Evolutionary conservation across 345 rosid species (phyloP), one percentile per base, ranked within the genome.

Genomic region (Sisymbrium irio): DNA sequence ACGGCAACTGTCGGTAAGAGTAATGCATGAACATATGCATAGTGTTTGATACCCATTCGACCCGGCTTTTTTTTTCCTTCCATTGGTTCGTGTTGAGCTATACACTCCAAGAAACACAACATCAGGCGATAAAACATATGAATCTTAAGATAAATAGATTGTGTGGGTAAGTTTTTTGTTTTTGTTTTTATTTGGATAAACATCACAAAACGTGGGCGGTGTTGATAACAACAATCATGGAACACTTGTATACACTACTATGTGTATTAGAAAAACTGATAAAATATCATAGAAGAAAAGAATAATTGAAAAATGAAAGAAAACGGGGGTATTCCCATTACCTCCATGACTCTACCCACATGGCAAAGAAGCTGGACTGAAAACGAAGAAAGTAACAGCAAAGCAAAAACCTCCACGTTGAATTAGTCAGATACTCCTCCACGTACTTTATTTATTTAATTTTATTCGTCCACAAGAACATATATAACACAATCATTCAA

Each of bases 301-400:
- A 17, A 54, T 27, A 25, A 55, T 9, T 4, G 1, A 5, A 40
- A 27, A 22, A 39, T 36, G 6, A 6, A 7, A 46, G 18, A 59
- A 25, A 62, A 62, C 19, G 54, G 63, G 39, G 61, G 25, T 4
- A 33, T 41, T 58, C 67, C 67, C 65, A 74, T 74, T 65, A 65
- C 51, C 20, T 56, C 78, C 78, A 74, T 74, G 66, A 74, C 50
- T 25, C 37, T 4, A 32, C 27, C 67, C 72, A 74, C 67, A 73
- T 74, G 78, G 25, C 58, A 36, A 36, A 66, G 60, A 47, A 54
- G 53, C 67, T 74, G 44, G 72, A 74, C 58, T 66, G 67, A 27
- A 65, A 73, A 64, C 47, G 60, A 65, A 74, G 77, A 74, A 66
- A 57, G 33, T 55, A 37, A 74, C 78, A 74, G 57, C 77, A 1